A percentile compares a stretch with the other conserved stretches of the same genome.
These are phyloP conservation scores for Mucor sp. DNA, from an alignment of 371 early-diverging fungal species.

Conservation along the genomic window DNA sequence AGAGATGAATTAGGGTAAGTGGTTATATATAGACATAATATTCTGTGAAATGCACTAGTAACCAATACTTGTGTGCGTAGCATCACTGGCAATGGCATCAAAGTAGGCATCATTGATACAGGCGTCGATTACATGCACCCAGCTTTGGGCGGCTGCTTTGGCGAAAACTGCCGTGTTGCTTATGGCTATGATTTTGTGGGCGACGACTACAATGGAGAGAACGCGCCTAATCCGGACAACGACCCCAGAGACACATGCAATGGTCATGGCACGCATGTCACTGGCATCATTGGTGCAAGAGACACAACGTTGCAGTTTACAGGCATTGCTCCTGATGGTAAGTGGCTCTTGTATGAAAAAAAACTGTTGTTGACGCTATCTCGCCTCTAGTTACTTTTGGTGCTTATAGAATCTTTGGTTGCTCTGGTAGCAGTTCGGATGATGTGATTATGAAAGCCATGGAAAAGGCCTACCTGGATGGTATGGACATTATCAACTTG, in stretches of 20 bases:
- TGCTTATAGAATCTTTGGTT: constrained; percentile 78
- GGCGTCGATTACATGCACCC: constrained; percentile 72
- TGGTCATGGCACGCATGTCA: constrained; percentile 36
- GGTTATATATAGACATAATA: no score
- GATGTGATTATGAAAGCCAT: constrained; percentile 76
- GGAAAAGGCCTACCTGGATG: constrained; percentile 68
- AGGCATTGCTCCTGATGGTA: constrained; percentile 68
- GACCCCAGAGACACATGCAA: constrained; percentile 36
- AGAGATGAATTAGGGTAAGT: constrained; percentile 36
- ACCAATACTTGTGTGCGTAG: no score
- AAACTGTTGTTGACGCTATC: background rate
- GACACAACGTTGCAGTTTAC: constrained; percentile 40
- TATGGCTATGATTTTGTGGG: constrained; percentile 69
- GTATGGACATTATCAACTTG: constrained; percentile 57
- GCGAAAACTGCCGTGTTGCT: constrained; percentile 57
- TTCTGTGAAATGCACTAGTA: no score
- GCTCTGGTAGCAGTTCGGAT: constrained; percentile 67
- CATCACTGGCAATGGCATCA: constrained; percentile 26
- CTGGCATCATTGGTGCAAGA: constrained; percentile 67
- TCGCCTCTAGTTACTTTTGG: constrained; percentile 52
- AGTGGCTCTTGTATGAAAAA: no score
- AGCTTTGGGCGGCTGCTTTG: constrained; percentile 74
- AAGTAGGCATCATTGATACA: constrained; percentile 39
- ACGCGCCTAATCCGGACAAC: constrained; percentile 21
- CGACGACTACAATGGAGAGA: constrained; percentile 35